A percentile compares a stretch with the other conserved stretches of the same genome.
Conservation (phyloP, 2,329 filamentous ascomycete species). For the Fusarium sororula region DNA sequence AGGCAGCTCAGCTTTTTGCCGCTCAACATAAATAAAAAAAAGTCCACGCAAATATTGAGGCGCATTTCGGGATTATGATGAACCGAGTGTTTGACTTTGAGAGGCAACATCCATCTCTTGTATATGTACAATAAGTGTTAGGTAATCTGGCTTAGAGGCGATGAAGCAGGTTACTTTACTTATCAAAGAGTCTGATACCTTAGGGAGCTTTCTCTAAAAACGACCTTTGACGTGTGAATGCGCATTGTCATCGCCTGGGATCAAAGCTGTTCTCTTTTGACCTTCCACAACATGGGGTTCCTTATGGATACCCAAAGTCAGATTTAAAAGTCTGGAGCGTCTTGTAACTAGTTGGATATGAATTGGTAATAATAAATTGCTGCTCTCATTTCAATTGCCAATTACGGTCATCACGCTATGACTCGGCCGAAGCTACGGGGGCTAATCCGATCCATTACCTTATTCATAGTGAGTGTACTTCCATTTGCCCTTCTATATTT, state of each 20-base stretch:
- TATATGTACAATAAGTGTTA: background rate
- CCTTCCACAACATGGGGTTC: background rate
- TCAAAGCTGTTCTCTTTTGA: slow-evolving; percentile 4
- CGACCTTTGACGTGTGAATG: too few species aligned
- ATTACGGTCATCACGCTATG: background rate
- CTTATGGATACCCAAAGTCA: background rate
- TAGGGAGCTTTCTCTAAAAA: too few species aligned
- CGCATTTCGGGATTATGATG: slow-evolving; percentile 2
- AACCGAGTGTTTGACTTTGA: background rate
- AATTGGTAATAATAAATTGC: background rate
- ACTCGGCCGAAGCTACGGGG: background rate
- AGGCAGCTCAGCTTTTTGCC: background rate
- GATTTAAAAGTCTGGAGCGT: background rate
- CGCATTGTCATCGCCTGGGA: too few species aligned
- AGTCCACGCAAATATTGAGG: slow-evolving; percentile 7
- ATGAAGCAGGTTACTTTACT: background rate
- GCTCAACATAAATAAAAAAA: background rate
- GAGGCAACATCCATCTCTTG: background rate
- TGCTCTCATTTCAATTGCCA: background rate
- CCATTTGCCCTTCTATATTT: background rate
- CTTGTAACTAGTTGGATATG: background rate
- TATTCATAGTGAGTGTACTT: background rate
- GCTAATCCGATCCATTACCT: background rate
- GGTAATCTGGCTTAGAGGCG: background rate
- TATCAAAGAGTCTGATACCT: too few species aligned